These are phyloP conservation scores for Globisporangium nunn DNA, from an alignment of 352 stramenopile species.

Conservation along the genomic window DNA sequence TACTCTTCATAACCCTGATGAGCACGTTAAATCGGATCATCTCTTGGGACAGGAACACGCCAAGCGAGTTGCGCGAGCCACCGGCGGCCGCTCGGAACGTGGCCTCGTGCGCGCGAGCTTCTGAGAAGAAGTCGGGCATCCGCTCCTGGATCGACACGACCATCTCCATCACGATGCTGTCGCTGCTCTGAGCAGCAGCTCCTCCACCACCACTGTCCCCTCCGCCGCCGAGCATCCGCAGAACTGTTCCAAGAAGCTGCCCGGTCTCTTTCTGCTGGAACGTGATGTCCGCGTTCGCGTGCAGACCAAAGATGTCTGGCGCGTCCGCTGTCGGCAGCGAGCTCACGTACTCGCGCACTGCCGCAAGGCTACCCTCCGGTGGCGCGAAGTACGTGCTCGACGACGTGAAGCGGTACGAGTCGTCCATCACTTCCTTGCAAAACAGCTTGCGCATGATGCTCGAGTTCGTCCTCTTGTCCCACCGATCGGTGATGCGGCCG, in stretches of 20 bases:
- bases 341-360: slow-evolving; percentile 80
- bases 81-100: slow-evolving; percentile 78
- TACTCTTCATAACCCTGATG: slow-evolving; percentile 80
- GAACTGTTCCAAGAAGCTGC: slow-evolving; percentile 56
- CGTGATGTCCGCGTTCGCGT: slow-evolving; percentile 92
- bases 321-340: slow-evolving; percentile 76
- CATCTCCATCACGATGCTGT: slow-evolving; percentile 80
- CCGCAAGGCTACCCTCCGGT: slow-evolving; percentile 39
- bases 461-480: slow-evolving; percentile 93
- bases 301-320: slow-evolving; percentile 90
- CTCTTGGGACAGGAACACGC: slow-evolving; percentile 89
- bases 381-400: slow-evolving; percentile 77
- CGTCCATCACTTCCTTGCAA: slow-evolving; percentile 72
- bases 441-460: slow-evolving; percentile 93
- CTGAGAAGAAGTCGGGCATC: slow-evolving; percentile 64
- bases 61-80: slow-evolving; percentile 90
- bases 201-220: slow-evolving; percentile 31
- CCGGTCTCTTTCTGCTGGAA: slow-evolving; percentile 92
- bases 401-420: slow-evolving; percentile 83
- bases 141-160: slow-evolving; percentile 72
- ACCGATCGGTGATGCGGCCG: slow-evolving; percentile 91
- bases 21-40: slow-evolving; percentile 89
- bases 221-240: slow-evolving; percentile 64
- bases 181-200: slow-evolving; percentile 43
- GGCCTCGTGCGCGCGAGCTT: slow-evolving; percentile 55